A percentile compares a stretch with the other conserved stretches of the same genome.
phyloP scores from a whole-genome alignment of 2,329 filamentous ascomycete genomes.

The Fusarium siculi region DNA sequence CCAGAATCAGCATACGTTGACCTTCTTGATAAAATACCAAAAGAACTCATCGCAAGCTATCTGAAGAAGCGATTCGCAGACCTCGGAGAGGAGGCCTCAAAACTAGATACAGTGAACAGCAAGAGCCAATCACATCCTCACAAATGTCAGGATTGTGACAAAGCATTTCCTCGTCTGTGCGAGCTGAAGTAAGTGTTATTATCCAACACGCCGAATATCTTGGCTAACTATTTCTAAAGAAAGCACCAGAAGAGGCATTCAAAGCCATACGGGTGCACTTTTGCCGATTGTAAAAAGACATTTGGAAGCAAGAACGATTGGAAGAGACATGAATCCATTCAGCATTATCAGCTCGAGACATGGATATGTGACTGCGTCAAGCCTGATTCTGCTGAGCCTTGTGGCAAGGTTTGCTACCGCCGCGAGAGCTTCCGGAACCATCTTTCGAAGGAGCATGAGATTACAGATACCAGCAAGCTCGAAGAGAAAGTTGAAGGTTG shows the following conservation, averaged over 20 bases:
- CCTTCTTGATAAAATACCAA: constrained; percentile 45
- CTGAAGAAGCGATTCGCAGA: constrained; percentile 35
- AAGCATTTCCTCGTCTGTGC: constrained; percentile 61
- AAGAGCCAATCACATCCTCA: constrained; percentile 28
- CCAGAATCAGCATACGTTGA: constrained; percentile 34
- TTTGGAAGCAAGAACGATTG: constrained; percentile 96
- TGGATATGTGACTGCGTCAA: constrained; percentile 72
- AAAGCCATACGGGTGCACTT: constrained; percentile 85
- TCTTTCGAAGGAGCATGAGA: constrained; percentile 62
- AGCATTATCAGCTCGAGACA: constrained; percentile 76
- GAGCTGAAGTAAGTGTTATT: constrained; percentile 64
- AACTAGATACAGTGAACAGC: constrained; percentile 11
- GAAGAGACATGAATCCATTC: constrained; percentile 88
- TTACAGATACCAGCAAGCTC: constrained; percentile 46
- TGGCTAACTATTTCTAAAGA: constrained; percentile 55
- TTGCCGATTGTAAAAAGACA: constrained; percentile 71
- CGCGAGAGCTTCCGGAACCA: constrained; percentile 71
- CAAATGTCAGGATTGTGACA: constrained; percentile 56
- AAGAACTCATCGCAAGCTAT: constrained; percentile 48
- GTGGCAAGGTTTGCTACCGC: constrained; percentile 68
- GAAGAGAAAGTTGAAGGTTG: constrained; percentile 62
- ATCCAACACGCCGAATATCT: not conserved
- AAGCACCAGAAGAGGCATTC: constrained; percentile 88
- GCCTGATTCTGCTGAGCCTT: constrained; percentile 49
- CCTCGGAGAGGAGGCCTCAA: constrained; percentile 12